Percentiles rank a stretch among this genome's conserved stretches.
Conservation (phyloP, 345 rosid species). For the Acer yangbiense region DNA sequence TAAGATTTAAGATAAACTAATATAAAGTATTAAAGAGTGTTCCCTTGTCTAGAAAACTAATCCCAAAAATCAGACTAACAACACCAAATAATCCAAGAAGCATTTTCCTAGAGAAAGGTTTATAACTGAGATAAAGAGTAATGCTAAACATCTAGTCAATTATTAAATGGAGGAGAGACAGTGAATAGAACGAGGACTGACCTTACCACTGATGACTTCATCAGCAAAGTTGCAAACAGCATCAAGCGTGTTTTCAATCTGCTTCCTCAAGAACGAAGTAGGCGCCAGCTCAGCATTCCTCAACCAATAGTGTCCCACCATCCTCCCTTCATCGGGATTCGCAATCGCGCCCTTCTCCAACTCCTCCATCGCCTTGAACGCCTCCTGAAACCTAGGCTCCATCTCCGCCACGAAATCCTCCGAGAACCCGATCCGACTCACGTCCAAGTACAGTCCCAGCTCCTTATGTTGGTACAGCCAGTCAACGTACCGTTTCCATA, state of each 20-base stretch:
- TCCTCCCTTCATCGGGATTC: slow-evolving; percentile 95
- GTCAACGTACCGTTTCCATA: slow-evolving; percentile 88
- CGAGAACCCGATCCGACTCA: slow-evolving; percentile 89
- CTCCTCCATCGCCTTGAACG: slow-evolving; percentile 80
- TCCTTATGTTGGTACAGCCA: slow-evolving; percentile 96
- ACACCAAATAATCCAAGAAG: too few species aligned
- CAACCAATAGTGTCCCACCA: slow-evolving; percentile 99
- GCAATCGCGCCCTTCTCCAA: slow-evolving; percentile 92
- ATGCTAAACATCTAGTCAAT: too few species aligned
- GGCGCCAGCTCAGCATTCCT: slow-evolving; percentile 78
- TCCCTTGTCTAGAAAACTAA: too few species aligned
- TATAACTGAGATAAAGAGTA: too few species aligned
- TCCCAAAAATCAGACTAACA: too few species aligned
- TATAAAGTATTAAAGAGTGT: not conserved
- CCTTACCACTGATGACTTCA: slow-evolving; percentile 83
- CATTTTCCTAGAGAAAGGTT: too few species aligned
- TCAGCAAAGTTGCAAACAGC: slow-evolving; percentile 69
- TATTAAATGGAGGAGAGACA: not conserved
- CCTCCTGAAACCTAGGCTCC: slow-evolving; percentile 72
- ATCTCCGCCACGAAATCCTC: slow-evolving; percentile 74
- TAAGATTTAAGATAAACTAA: not conserved
- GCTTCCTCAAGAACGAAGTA: slow-evolving; percentile 47
- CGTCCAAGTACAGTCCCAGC: slow-evolving; percentile 78
- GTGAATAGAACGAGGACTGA: slow-evolving; percentile 28
- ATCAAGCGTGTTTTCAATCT: slow-evolving; percentile 75